A percentile compares a stretch with the other conserved stretches of the same genome.
phyloP scores from a whole-genome alignment of 805 yeast genomes.

The Metschnikowia shivogae region DNA sequence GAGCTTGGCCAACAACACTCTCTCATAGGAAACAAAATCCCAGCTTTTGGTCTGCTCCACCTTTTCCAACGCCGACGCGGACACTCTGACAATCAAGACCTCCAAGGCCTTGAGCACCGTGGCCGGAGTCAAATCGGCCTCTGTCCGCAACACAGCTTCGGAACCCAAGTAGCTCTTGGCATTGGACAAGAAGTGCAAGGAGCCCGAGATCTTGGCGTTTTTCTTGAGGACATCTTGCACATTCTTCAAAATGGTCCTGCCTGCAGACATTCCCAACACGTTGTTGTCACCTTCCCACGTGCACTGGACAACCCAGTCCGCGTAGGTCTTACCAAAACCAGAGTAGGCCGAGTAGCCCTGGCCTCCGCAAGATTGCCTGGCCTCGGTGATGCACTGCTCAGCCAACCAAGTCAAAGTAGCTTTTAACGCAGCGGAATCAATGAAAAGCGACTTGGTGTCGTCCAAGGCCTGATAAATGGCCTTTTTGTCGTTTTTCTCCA shows the following conservation, averaged over 20 bases:
- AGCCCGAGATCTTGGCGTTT: constrained; percentile 10
- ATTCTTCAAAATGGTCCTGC: constrained; percentile 36
- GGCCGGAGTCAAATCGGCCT: constrained; percentile 16
- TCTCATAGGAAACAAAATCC: constrained; percentile 35
- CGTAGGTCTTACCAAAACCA: constrained; percentile 43
- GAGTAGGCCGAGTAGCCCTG: constrained; percentile 44
- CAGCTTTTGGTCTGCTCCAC: constrained; percentile 26
- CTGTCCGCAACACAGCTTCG: constrained; percentile 5
- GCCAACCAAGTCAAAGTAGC: constrained; percentile 44
- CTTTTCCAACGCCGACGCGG: constrained; percentile 26
- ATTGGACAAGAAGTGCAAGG: constrained; percentile 15
- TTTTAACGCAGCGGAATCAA: constrained; percentile 43
- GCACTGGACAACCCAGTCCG: constrained; percentile 46
- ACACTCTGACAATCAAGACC: constrained; percentile 35
- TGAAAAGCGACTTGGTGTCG: constrained; percentile 40
- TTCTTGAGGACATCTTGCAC: constrained; percentile 25
- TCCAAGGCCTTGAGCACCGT: constrained; percentile 25
- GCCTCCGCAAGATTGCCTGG: constrained; percentile 47
- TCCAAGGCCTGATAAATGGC: constrained; percentile 30
- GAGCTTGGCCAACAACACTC: constrained; percentile 39
- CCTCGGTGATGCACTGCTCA: constrained; percentile 38
- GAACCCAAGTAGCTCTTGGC: constrained; percentile 9
- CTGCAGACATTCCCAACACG: constrained; percentile 40
- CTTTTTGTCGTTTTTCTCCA: constrained; percentile 28
- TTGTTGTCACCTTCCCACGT: constrained; percentile 50